Conservation (phyloP, 192 early-diverging fungal genomes). For the Coemansia sp. region DNA sequence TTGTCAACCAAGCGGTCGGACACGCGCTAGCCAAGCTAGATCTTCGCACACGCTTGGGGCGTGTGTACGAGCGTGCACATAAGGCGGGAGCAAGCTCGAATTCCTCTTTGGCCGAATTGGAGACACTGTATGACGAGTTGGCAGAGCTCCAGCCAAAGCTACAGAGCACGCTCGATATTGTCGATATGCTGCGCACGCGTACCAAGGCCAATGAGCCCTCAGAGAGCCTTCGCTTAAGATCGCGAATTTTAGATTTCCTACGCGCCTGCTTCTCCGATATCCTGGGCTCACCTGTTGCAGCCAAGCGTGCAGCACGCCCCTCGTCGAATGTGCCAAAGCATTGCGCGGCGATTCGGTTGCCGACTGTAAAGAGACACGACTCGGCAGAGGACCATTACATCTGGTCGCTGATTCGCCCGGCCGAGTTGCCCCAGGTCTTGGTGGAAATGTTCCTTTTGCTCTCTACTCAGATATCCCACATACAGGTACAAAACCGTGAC, state of each 20-base stretch:
- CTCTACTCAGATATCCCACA: slow-evolving; percentile 29
- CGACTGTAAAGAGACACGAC: neutral
- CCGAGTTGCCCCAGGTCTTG: slow-evolving; percentile 7
- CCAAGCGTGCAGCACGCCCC: neutral
- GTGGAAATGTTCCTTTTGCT: slow-evolving; percentile 35
- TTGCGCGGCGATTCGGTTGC: neutral
- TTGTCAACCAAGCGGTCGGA: slow-evolving; percentile 35
- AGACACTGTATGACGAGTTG: slow-evolving; percentile 13
- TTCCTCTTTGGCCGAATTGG: slow-evolving; percentile 1
- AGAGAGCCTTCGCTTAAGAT: slow-evolving; percentile 19
- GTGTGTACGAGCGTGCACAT: slow-evolving; percentile 17
- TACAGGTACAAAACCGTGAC: slow-evolving; percentile 15
- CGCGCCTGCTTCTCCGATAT: slow-evolving; percentile 26
- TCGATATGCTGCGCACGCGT: slow-evolving; percentile 22
- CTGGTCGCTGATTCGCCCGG: slow-evolving; percentile 41
- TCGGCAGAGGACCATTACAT: slow-evolving; percentile 1
- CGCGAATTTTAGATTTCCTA: slow-evolving; percentile 23
- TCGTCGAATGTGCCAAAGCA: neutral
- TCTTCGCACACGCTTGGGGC: slow-evolving; percentile 25
- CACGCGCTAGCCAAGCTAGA: slow-evolving; percentile 19
- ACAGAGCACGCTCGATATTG: slow-evolving; percentile 13
- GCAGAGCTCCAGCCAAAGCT: slow-evolving; percentile 18
- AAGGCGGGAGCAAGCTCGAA: neutral
- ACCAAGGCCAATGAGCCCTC: slow-evolving; percentile 18
- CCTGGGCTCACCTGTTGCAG: neutral